Evolutionary conservation across 306 rosid genomes (phyloP).

Genomic region (Begonia peltatifolia): DNA sequence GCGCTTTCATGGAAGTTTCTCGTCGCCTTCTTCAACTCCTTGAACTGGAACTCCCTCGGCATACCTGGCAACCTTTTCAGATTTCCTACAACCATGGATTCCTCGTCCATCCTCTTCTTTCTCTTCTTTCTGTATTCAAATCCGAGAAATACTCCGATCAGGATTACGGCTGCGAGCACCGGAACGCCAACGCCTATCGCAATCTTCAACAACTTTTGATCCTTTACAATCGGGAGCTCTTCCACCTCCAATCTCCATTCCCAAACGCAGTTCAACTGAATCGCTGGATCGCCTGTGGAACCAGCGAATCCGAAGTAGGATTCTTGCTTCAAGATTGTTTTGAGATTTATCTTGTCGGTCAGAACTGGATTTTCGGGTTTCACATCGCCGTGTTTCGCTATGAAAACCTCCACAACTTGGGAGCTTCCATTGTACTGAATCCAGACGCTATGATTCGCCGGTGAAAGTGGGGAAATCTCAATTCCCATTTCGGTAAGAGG

Average conservation of each 20-base stretch:
- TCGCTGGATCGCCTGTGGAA: constrained; percentile 24
- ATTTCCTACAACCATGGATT: constrained; percentile 14
- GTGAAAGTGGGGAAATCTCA: constrained; percentile 6
- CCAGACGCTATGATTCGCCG: constrained; percentile 15
- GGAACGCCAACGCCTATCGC: constrained; percentile 19
- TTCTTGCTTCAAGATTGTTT: constrained; percentile 4
- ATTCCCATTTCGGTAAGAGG: constrained; percentile 10
- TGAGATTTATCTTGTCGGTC: constrained; percentile 19
- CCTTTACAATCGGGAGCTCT: constrained; percentile 2
- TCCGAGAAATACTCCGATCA: constrained; percentile 11
- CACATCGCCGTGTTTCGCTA: constrained; percentile 6
- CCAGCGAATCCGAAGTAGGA: constrained; percentile 33
- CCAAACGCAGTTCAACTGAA: constrained; percentile 24
- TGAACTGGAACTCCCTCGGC: constrained; percentile 32
- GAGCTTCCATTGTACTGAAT: constrained; percentile 22
- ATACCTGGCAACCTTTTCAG: constrained; percentile 33
- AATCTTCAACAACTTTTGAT: constrained; percentile 16
- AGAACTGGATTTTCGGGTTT: constrained; percentile 20
- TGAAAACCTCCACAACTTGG: constrained; percentile 27
- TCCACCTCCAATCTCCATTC: constrained; percentile 26
- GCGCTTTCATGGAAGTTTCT: constrained; percentile 26
- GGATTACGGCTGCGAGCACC: neutral
- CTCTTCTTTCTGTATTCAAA: constrained; percentile 14
- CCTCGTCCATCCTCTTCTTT: constrained; percentile 12
- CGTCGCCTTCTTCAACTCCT: constrained; percentile 31